Percentiles rank a stretch among this genome's conserved stretches.
phyloP scores from a whole-genome alignment of 371 early-diverging fungal genomes.

The Rhizomucor pusillus region DNA sequence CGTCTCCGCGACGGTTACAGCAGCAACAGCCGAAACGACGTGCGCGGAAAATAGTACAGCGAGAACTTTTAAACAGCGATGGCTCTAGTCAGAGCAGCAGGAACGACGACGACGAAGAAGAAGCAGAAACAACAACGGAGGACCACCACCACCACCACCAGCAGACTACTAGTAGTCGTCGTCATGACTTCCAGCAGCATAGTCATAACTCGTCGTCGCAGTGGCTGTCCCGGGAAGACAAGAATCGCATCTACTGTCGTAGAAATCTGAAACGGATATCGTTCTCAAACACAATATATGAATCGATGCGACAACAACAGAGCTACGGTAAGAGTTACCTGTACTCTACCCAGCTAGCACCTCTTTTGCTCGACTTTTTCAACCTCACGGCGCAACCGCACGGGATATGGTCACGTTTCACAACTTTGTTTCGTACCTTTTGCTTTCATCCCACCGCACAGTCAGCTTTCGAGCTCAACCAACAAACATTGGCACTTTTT shows the following conservation, averaged over 20 bases:
- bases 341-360: constrained; percentile 18
- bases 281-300: constrained; percentile 19
- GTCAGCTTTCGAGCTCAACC: constrained; percentile 6
- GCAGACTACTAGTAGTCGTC: not conserved
- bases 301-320: constrained; percentile 14
- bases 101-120: too few relatives aligned
- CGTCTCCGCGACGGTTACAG: too few relatives aligned
- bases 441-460: not conserved
- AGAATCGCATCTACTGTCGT: not conserved
- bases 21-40: constrained; percentile 4
- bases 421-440: constrained; percentile 5
- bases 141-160: too few relatives aligned
- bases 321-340: constrained; percentile 6
- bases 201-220: not conserved
- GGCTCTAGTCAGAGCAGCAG: not conserved
- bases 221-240: not conserved
- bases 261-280: constrained; percentile 14
- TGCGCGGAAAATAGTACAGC: constrained; percentile 1
- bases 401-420: constrained; percentile 22
- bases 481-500: constrained; percentile 17
- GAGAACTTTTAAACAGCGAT: constrained; percentile 14
- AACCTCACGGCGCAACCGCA: constrained; percentile 26
- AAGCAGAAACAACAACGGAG: too few relatives aligned
- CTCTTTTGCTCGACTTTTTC: constrained; percentile 36
- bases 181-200: not conserved